Conservation (phyloP, 805 yeast genomes). For the Candida vartiovaarae region DNA sequence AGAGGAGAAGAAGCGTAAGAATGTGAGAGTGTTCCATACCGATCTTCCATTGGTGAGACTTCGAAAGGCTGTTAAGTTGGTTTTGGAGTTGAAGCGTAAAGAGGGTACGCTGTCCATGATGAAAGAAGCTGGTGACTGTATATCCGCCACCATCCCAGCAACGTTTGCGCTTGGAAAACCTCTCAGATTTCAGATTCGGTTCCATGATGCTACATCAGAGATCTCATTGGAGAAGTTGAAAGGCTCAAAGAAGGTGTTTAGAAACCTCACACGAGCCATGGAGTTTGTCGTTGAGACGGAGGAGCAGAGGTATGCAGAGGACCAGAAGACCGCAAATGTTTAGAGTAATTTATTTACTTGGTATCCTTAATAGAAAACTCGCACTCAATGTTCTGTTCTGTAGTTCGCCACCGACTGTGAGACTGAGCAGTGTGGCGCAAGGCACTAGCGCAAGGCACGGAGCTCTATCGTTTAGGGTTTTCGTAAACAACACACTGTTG, state of each 20-base stretch:
- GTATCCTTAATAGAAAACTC: not conserved
- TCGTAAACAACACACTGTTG: no score
- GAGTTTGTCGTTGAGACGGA: constrained; percentile 39
- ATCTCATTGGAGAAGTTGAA: constrained; percentile 36
- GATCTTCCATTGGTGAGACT: constrained; percentile 15
- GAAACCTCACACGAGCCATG: constrained; percentile 35
- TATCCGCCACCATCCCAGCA: constrained; percentile 42
- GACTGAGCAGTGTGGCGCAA: no score
- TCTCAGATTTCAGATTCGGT: constrained; percentile 38
- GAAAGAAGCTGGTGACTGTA: constrained; percentile 36
- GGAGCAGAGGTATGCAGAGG: constrained; percentile 21
- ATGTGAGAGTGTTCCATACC: constrained; percentile 9
- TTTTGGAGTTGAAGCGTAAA: constrained; percentile 37
- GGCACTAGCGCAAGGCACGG: no score
- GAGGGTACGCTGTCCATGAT: constrained; percentile 44
- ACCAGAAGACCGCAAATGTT: not conserved
- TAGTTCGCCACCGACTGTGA: no score
- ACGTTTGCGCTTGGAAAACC: constrained; percentile 39
- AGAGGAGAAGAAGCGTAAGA: constrained; percentile 6
- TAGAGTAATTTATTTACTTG: no score
- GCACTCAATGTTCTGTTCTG: no score
- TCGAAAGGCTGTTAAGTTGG: constrained; percentile 27
- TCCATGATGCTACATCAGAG: constrained; percentile 31
- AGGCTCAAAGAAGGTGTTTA: constrained; percentile 41
- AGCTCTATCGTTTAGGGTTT: no score